These are phyloP conservation scores for Lodderomyces margitis DNA, from an alignment of 1,139 yeast genomes.

Conservation along the genomic window DNA sequence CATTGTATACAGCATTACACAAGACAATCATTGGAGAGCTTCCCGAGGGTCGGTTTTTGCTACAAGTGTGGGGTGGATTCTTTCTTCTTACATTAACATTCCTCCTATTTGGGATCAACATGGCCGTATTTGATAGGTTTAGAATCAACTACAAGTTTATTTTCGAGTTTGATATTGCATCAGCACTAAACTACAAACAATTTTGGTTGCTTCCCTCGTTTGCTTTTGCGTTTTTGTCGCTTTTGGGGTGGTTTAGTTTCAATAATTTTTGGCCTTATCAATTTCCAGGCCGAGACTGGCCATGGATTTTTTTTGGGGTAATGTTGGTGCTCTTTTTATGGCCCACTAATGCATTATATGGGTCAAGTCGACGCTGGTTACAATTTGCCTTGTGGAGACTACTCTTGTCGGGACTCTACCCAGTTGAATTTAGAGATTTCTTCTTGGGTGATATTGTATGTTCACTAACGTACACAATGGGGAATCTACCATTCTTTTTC, in stretches of 20 bases:
- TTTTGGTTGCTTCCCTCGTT: constrained; percentile 62
- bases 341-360: constrained; percentile 58
- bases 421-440: constrained; percentile 93
- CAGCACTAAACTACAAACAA: constrained; percentile 67
- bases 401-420: constrained; percentile 78
- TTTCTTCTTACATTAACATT: constrained; percentile 60
- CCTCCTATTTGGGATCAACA: constrained; percentile 63
- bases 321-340: constrained; percentile 51
- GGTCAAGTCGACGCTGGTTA: constrained; percentile 69
- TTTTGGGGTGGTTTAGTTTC: constrained; percentile 76
- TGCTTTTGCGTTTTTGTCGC: constrained; percentile 52
- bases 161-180: constrained; percentile 78
- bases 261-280: constrained; percentile 60
- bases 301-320: constrained; percentile 71
- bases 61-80: constrained; percentile 94
- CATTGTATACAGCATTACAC: constrained; percentile 48
- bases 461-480: constrained; percentile 82
- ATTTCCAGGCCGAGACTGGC: constrained; percentile 73
- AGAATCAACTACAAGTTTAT: constrained; percentile 89
- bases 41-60: constrained; percentile 55
- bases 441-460: constrained; percentile 88
- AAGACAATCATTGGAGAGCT: constrained; percentile 36
- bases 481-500: constrained; percentile 81
- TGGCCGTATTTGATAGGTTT: constrained; percentile 67
- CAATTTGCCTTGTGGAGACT: constrained; percentile 71